phyloP scores from a whole-genome alignment of 1,284 basidiomycete species.

The Melampsora larici-populina region DNA sequence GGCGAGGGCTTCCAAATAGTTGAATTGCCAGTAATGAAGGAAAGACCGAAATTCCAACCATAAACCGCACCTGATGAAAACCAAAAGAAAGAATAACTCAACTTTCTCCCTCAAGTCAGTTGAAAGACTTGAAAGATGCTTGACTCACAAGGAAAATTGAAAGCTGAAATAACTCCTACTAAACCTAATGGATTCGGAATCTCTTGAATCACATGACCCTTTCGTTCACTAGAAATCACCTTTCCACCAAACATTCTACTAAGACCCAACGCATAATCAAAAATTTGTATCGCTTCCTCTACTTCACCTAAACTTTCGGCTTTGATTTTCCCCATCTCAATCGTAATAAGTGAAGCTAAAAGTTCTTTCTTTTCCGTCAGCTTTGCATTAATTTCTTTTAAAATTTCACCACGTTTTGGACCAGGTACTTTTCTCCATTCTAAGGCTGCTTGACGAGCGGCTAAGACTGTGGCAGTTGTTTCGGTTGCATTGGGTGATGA shows the following conservation, averaged over 20 bases:
- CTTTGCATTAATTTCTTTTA: slow-evolving; percentile 80
- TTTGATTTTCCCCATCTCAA: slow-evolving; percentile 88
- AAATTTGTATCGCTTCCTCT: slow-evolving; percentile 88
- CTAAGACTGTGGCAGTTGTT: slow-evolving; percentile 63
- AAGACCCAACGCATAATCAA: slow-evolving; percentile 74
- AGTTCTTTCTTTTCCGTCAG: slow-evolving; percentile 74
- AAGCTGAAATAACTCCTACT: slow-evolving; percentile 64
- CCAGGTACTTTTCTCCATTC: slow-evolving; percentile 74
- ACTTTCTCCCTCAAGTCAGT: slow-evolving; percentile 74
- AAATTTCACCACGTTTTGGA: slow-evolving; percentile 77
- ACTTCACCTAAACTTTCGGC: slow-evolving; percentile 92
- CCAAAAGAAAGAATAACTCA: slow-evolving; percentile 11
- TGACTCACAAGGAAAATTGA: slow-evolving; percentile 44
- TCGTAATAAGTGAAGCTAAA: slow-evolving; percentile 66
- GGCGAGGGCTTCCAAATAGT: slow-evolving; percentile 94
- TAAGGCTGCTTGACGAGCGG: slow-evolving; percentile 68
- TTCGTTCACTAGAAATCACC: slow-evolving; percentile 49
- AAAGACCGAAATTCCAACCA: slow-evolving; percentile 79
- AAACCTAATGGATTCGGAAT: slow-evolving; percentile 76
- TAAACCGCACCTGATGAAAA: slow-evolving; percentile 45
- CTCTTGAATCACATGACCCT: slow-evolving; percentile 48
- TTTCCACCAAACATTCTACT: slow-evolving; percentile 46
- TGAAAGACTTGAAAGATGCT: not conserved
- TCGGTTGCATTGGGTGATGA: slow-evolving; percentile 66
- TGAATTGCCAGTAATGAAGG: slow-evolving; percentile 83